Conservation (phyloP, 1,284 basidiomycete species). For the Sanguinoderma infundibulare region DNA sequence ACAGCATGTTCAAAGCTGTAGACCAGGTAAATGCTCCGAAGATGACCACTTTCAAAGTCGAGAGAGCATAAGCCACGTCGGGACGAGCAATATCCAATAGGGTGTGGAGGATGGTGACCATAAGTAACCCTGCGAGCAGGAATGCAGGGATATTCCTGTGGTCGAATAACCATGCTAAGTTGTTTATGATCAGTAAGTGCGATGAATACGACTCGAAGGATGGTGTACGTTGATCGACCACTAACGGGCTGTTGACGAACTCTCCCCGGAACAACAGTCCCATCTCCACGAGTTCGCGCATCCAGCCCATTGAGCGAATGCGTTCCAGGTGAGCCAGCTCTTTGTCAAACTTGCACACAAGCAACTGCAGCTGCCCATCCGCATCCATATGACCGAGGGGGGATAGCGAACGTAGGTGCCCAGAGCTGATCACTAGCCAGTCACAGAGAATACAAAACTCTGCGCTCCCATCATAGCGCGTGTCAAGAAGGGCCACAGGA, state of each 20-base stretch:
- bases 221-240: no score
- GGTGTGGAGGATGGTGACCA: conserved; percentile 5
- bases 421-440: not conserved
- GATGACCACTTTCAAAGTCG: not conserved
- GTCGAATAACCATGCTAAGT: not conserved
- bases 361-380: not conserved
- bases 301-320: not conserved
- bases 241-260: no score
- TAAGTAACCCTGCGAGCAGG: conserved; percentile 4
- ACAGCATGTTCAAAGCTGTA: not conserved
- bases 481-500: not conserved
- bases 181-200: no score
- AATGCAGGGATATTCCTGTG: not conserved
- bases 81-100: not conserved
- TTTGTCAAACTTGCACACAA: not conserved
- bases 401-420: not conserved
- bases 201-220: no score
- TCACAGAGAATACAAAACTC: not conserved
- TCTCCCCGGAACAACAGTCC: not conserved
- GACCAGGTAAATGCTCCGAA: not conserved
- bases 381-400: not conserved
- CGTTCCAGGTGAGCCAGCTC: not conserved
- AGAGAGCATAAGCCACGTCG: not conserved
- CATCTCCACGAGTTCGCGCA: not conserved
- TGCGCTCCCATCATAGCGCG: not conserved